phyloP scores from a whole-genome alignment of 805 yeast genomes.

The Kodamaea hsintzibuensis region DNA sequence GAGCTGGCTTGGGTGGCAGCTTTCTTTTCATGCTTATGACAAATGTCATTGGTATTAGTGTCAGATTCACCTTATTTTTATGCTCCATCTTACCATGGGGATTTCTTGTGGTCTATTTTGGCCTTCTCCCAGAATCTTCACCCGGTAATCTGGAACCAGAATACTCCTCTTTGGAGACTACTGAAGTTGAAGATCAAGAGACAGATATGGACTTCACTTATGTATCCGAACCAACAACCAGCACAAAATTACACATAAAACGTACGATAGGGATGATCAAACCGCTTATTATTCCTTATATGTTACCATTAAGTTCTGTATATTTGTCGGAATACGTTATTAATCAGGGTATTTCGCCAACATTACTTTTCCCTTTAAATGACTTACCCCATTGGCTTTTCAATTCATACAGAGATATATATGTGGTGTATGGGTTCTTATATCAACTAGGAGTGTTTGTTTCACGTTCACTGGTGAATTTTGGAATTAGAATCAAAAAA shows the following conservation, averaged over 20 bases:
- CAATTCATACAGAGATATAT: conserved; percentile 72
- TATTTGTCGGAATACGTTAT: conserved; percentile 85
- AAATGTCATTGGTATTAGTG: conserved; percentile 59
- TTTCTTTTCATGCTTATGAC: conserved; percentile 71
- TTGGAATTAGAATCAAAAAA: conserved; percentile 55
- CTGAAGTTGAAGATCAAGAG: background rate
- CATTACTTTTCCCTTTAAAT: conserved; percentile 73
- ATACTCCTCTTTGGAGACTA: background rate
- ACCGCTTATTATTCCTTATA: conserved; percentile 60
- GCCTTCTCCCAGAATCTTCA: conserved; percentile 11
- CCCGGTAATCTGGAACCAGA: conserved; percentile 5
- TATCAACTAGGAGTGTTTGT: conserved; percentile 93
- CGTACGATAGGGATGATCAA: conserved; percentile 30
- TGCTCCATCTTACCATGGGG: conserved; percentile 58
- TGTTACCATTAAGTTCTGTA: conserved; percentile 82
- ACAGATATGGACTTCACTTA: background rate
- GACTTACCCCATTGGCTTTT: conserved; percentile 62
- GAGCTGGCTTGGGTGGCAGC: conserved; percentile 88
- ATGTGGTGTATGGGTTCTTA: conserved; percentile 86
- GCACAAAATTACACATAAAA: background rate
- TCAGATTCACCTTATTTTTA: conserved; percentile 53
- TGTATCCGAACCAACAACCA: background rate
- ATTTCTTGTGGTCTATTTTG: conserved; percentile 37
- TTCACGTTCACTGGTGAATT: conserved; percentile 78
- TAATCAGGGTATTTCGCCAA: conserved; percentile 91